A percentile compares a stretch with the other conserved stretches of the same genome.
phyloP scores from a whole-genome alignment of 768 basidiomycete species.

The Crassisporium funariophilum region DNA sequence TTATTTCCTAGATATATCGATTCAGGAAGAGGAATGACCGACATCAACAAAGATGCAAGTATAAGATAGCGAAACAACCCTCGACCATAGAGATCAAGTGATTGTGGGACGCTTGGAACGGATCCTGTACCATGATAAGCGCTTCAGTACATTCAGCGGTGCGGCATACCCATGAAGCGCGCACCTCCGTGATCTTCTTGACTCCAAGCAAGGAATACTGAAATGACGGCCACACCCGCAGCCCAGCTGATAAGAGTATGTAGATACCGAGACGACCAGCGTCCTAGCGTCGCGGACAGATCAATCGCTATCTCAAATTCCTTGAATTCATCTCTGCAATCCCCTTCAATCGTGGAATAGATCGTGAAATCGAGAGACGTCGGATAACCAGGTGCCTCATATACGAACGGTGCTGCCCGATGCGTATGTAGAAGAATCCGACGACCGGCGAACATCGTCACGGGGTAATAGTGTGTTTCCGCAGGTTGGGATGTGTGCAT shows the following conservation, averaged over 20 bases:
- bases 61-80: conserved; percentile 44
- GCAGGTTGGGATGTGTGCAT: conserved; percentile 56
- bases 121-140: conserved; percentile 26
- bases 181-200: conserved; percentile 30
- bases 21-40: conserved; percentile 58
- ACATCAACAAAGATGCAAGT: conserved; percentile 42
- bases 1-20: conserved; percentile 61
- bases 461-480: conserved; percentile 72
- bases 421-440: conserved; percentile 69
- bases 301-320: conserved; percentile 62
- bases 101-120: conserved; percentile 51
- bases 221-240: conserved; percentile 63
- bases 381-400: conserved; percentile 23
- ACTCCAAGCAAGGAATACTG: conserved; percentile 58
- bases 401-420: conserved; percentile 67
- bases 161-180: conserved; percentile 12
- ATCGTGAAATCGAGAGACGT: conserved; percentile 57
- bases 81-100: conserved; percentile 47
- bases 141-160: neutral
- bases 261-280: conserved; percentile 74
- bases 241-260: conserved; percentile 74
- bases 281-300: conserved; percentile 69
- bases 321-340: conserved; percentile 45
- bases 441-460: conserved; percentile 36
- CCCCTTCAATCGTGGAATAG: conserved; percentile 52